Conservation (phyloP, 768 basidiomycete genomes). For the Termitomyces sp. region DNA sequence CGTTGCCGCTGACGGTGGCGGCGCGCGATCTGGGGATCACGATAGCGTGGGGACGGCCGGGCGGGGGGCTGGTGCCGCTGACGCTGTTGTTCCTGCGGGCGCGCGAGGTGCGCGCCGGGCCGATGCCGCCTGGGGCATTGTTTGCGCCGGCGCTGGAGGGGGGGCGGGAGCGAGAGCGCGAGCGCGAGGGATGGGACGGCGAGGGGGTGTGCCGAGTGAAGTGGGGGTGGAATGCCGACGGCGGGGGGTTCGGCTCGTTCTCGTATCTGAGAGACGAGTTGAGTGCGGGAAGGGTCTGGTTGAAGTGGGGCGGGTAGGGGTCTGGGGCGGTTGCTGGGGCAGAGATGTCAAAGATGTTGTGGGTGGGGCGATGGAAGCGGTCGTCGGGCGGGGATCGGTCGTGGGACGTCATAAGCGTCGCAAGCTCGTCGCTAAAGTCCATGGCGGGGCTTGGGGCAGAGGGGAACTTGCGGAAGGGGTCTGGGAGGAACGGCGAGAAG, state of each 20-base stretch:
- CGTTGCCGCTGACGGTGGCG: constrained; percentile 20
- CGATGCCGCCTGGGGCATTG: constrained; percentile 34
- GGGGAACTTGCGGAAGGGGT: constrained; percentile 55
- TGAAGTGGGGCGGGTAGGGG: constrained; percentile 38
- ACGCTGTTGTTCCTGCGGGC: constrained; percentile 60
- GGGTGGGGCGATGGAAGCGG: constrained; percentile 28
- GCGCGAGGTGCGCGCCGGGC: constrained; percentile 55
- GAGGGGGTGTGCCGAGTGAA: constrained; percentile 34
- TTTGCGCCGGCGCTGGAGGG: constrained; percentile 23
- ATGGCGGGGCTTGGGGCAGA: constrained; percentile 30
- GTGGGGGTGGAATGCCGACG: constrained; percentile 21
- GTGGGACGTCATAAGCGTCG: constrained; percentile 38
- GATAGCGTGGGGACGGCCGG: constrained; percentile 62
- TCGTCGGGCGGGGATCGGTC: constrained; percentile 8
- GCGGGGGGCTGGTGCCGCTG: constrained; percentile 55
- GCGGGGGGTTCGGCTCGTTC: constrained; percentile 31
- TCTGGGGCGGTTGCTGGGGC: constrained; percentile 36
- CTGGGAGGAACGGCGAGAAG: constrained; percentile 46
- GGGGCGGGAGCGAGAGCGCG: constrained; percentile 48
- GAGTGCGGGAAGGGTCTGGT: constrained; percentile 49
- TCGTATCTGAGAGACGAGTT: constrained; percentile 53
- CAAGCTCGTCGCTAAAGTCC: constrained; percentile 72
- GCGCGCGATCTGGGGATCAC: constrained; percentile 49
- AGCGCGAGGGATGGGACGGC: constrained; percentile 28
- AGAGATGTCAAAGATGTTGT: constrained; percentile 66